A percentile compares a stretch with the other conserved stretches of the same genome.
These are phyloP conservation scores for Saccharum hybrid DNA, from an alignment of 202 grass and related monocot genomes.

Conservation along the genomic window DNA sequence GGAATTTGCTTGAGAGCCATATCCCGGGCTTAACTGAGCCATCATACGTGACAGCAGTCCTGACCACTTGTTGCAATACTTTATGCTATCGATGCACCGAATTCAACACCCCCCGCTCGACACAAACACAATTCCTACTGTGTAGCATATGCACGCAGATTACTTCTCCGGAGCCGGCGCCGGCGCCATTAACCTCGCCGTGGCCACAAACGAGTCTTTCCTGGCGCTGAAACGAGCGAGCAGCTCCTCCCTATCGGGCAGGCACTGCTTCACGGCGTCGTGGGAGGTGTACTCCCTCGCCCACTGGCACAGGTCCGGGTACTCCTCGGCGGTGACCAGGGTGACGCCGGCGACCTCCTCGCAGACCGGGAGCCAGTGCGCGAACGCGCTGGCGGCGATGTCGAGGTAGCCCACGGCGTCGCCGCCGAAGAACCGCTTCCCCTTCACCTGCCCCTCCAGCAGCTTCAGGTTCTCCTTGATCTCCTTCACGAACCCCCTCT, in stretches of 20 bases:
- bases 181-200: not conserved
- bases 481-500: constrained; percentile 27
- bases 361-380: constrained; percentile 17
- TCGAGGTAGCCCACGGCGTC: constrained; percentile 56
- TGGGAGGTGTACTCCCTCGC: constrained; percentile 7
- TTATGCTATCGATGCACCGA: not conserved
- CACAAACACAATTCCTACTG: not conserved
- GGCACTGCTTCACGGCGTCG: constrained; percentile 14
- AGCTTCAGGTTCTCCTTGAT: constrained; percentile 44
- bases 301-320: constrained; percentile 29
- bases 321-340: constrained; percentile 3
- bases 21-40: too few relatives aligned
- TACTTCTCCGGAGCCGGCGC: not conserved
- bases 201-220: not conserved
- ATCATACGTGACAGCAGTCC: not conserved
- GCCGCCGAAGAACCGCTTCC: constrained; percentile 64
- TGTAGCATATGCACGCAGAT: not conserved
- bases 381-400: constrained; percentile 32
- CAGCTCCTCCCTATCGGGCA: constrained; percentile 12
- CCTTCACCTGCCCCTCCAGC: constrained; percentile 52
- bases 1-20: too few relatives aligned
- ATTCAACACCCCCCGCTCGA: not conserved
- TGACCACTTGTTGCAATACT: not conserved
- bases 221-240: constrained; percentile 7
- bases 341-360: constrained; percentile 29